Evolutionary conservation across 23 red algal species (phyloP).

Genomic region (Gracilaria gracilis): DNA sequence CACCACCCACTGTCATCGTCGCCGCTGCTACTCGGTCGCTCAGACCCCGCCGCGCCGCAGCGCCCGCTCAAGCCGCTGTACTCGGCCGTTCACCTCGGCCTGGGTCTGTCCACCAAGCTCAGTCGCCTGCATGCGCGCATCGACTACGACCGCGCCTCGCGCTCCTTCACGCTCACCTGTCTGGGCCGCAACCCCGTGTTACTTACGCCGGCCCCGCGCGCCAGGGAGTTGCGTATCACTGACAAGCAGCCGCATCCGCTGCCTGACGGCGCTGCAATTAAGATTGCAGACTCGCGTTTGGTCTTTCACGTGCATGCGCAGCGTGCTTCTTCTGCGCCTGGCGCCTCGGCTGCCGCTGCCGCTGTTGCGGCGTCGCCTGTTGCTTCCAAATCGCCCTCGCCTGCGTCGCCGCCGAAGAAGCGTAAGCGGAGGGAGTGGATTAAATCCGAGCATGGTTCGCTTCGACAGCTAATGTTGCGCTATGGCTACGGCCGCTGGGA

Average conservation of each 20-base stretch:
- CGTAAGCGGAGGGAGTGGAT: constrained; percentile 68
- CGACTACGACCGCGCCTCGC: constrained; percentile 45
- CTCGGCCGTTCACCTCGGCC: constrained; percentile 72
- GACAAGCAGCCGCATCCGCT: constrained; percentile 62
- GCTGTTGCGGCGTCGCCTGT: background rate
- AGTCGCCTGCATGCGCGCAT: constrained; percentile 82
- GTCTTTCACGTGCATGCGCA: constrained; percentile 58
- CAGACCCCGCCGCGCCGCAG: constrained; percentile 43
- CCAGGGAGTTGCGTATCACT: constrained; percentile 42
- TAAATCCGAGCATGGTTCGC: constrained; percentile 65
- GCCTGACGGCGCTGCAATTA: constrained; percentile 30
- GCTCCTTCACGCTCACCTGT: constrained; percentile 72
- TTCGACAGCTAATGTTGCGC: constrained; percentile 76
- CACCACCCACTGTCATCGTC: constrained; percentile 36
- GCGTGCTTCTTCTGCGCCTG: background rate
- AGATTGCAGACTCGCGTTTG: constrained; percentile 72
- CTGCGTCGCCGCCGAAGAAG: constrained; percentile 12
- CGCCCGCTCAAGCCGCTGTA: constrained; percentile 49
- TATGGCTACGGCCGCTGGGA: constrained; percentile 91
- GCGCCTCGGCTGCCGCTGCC: no score
- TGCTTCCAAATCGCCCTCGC: background rate
- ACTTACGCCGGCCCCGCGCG: constrained; percentile 35
- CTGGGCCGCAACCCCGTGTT: constrained; percentile 83
- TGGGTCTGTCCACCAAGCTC: constrained; percentile 84
- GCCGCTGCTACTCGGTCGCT: constrained; percentile 49